Evolutionary conservation across 1,284 basidiomycete genomes (phyloP).

Genomic region (Trichosporon sp.): DNA sequence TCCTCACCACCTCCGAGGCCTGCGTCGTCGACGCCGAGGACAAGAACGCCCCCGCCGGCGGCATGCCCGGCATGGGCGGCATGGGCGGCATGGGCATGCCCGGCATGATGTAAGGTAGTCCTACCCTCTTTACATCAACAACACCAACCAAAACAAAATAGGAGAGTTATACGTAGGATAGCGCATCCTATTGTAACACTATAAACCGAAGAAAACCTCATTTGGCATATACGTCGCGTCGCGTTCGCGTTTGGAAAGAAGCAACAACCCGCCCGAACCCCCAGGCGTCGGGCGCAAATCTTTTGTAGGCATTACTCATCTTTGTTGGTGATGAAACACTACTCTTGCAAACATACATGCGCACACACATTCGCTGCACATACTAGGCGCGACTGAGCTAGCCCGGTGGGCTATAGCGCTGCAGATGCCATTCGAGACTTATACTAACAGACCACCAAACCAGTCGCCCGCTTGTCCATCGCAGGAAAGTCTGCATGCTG

Average conservation of each 20-base stretch:
- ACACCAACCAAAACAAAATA: background rate
- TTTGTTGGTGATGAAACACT: constrained; percentile 3
- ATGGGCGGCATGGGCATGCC: constrained; percentile 58
- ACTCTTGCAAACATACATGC: background rate
- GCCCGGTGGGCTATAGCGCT: too few relatives aligned
- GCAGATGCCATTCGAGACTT: too few relatives aligned
- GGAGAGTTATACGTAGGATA: constrained; percentile 3
- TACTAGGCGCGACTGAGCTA: background rate
- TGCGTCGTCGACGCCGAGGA: constrained; percentile 92
- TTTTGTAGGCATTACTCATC: constrained; percentile 6
- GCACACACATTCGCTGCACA: background rate
- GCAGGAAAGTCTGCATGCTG: background rate
- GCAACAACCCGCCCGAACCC: background rate
- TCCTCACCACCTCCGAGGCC: constrained; percentile 89
- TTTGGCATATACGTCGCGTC: background rate
- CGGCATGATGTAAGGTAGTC: constrained; percentile 12
- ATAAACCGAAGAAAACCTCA: constrained; percentile 1
- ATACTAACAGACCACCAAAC: background rate
- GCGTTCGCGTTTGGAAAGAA: background rate
- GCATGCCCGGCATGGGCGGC: constrained; percentile 48
- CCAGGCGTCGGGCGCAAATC: background rate
- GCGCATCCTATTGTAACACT: constrained; percentile 6
- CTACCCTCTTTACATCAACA: too few relatives aligned
- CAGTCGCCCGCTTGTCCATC: background rate
- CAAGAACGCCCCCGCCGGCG: constrained; percentile 55